Conservation (phyloP, 495 filamentous ascomycete genomes). For the Xylaria venustula region DNA sequence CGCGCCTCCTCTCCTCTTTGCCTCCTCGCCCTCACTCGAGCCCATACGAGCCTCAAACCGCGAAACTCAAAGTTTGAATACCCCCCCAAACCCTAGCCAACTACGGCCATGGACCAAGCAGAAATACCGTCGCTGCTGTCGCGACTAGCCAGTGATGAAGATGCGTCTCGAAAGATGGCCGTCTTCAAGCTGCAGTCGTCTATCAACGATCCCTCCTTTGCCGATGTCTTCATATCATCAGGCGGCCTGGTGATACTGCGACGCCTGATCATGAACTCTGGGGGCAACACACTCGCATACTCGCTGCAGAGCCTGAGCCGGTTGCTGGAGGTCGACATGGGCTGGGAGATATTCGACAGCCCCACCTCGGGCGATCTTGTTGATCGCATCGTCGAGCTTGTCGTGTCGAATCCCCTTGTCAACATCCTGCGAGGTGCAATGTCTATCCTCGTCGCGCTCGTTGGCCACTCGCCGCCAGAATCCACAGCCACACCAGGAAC, state of each 20-base stretch:
- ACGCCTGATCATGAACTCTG: constrained; percentile 75
- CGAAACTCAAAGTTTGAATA: background rate
- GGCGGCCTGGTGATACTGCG: constrained; percentile 81
- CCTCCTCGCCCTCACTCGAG: background rate
- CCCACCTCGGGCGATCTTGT: constrained; percentile 50
- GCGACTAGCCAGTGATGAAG: constrained; percentile 60
- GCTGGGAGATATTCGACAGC: constrained; percentile 77
- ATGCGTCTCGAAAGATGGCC: constrained; percentile 96
- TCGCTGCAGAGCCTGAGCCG: constrained; percentile 83
- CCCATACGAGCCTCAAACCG: background rate
- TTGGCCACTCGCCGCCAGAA: constrained; percentile 65
- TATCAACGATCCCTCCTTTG: constrained; percentile 95
- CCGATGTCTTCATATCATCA: constrained; percentile 89
- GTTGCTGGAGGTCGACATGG: constrained; percentile 92
- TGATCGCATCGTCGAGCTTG: constrained; percentile 82
- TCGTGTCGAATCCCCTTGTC: constrained; percentile 93
- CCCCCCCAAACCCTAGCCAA: background rate
- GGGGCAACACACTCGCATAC: constrained; percentile 93
- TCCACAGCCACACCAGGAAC: constrained; percentile 46
- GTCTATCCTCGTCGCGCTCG: constrained; percentile 91
- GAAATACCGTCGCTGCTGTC: constrained; percentile 56
- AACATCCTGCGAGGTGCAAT: constrained; percentile 96
- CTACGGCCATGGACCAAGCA: constrained; percentile 45
- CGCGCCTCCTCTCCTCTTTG: background rate
- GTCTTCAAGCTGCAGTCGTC: constrained; percentile 94